Conservation (phyloP, 345 rosid genomes). For the Melastoma malabathricum region DNA sequence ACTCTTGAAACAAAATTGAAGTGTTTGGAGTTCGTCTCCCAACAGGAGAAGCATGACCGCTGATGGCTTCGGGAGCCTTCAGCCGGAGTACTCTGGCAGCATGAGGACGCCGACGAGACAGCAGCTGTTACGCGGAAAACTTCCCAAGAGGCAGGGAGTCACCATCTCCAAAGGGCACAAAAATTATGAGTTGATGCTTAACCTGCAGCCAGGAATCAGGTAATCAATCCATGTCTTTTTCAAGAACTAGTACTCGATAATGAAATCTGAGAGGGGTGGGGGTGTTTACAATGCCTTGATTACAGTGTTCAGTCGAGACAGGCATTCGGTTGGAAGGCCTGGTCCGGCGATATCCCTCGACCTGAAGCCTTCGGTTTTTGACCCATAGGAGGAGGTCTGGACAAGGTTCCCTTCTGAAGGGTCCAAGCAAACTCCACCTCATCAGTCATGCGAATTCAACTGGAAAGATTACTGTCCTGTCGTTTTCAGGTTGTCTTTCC, state of each 20-base stretch:
- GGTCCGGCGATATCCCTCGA: conserved; percentile 83
- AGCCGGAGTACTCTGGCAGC: conserved; percentile 24
- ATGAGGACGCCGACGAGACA: conserved; percentile 15
- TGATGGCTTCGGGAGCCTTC: conserved; percentile 30
- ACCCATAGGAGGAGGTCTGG: conserved; percentile 95
- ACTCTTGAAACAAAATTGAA: no score
- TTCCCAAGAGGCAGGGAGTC: conserved; percentile 67
- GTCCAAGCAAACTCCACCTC: conserved; percentile 91
- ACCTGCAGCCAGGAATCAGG: conserved; percentile 97
- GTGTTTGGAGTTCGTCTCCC: no score
- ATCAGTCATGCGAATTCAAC: conserved; percentile 74
- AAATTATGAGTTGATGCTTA: conserved; percentile 96
- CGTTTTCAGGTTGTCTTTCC: conserved; percentile 65
- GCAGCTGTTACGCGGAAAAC: conserved; percentile 29
- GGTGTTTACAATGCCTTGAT: no score
- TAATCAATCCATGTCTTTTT: conserved; percentile 5
- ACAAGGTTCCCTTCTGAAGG: conserved; percentile 92
- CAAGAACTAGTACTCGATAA: no score
- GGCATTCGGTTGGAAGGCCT: conserved; percentile 90
- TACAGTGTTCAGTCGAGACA: conserved; percentile 6
- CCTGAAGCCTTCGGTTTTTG: conserved; percentile 78
- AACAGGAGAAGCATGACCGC: no score
- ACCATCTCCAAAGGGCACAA: conserved; percentile 88
- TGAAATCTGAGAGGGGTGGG: no score
- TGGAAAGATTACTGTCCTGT: conserved; percentile 99